phyloP scores from a whole-genome alignment of 2,329 filamentous ascomycete genomes.

The Aureobasidium sp. region DNA sequence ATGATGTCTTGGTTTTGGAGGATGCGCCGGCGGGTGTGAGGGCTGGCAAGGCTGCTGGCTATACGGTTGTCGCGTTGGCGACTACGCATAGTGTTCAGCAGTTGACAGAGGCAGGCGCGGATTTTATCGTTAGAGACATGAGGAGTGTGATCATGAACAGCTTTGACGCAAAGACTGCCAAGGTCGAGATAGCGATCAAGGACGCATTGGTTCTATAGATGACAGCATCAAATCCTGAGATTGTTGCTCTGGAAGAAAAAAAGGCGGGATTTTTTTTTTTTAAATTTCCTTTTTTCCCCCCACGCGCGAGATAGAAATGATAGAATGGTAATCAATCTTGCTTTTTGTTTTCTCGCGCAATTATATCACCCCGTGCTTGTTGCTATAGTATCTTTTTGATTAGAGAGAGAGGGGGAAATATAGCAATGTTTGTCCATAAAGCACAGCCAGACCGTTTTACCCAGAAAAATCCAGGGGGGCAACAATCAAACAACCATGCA shows the following conservation, averaged over 20 bases:
- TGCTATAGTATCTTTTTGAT: too few species aligned
- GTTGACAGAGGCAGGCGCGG: constrained; percentile 67
- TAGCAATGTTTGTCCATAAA: too few species aligned
- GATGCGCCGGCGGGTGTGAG: constrained; percentile 81
- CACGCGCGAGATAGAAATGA: too few species aligned
- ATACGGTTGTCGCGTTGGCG: constrained; percentile 73
- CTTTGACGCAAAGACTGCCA: constrained; percentile 48
- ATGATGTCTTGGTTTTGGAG: constrained; percentile 67
- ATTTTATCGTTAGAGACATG: constrained; percentile 81
- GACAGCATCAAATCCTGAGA: background rate
- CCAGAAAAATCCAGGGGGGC: too few species aligned
- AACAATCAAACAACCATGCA: too few species aligned
- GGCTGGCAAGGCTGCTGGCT: constrained; percentile 79
- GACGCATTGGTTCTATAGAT: constrained; percentile 46
- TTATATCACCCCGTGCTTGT: too few species aligned
- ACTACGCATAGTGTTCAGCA: constrained; percentile 74
- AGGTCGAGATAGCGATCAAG: constrained; percentile 60
- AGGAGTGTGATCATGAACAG: constrained; percentile 60
- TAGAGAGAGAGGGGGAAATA: too few species aligned
- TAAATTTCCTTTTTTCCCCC: too few species aligned
- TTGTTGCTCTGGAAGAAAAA: background rate
- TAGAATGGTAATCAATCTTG: too few species aligned
- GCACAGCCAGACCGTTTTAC: too few species aligned
- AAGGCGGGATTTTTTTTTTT: too few species aligned
- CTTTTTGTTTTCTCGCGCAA: too few species aligned